Percentiles rank a stretch among this genome's conserved stretches.
Conservation (phyloP, 345 rosid genomes). For the Acer campestre region DNA sequence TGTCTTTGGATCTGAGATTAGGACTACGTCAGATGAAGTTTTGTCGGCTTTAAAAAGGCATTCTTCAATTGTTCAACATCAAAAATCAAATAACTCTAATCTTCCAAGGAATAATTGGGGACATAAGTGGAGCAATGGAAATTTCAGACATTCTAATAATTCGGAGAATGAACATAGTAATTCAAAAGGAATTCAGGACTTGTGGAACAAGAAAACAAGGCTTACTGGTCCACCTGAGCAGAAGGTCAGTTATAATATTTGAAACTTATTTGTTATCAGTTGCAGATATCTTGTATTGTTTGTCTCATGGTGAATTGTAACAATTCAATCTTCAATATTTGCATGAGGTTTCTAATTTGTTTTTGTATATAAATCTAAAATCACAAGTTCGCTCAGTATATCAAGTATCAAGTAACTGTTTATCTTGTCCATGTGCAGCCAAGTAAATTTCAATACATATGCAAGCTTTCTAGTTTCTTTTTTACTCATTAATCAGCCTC, state of each 20-base stretch:
- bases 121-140: conserved; percentile 50
- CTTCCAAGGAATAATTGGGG: conserved; percentile 51
- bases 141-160: conserved; percentile 37
- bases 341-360: background rate
- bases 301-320: background rate
- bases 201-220: conserved; percentile 56
- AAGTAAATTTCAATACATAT: background rate
- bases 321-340: background rate
- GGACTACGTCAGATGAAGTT: conserved; percentile 87
- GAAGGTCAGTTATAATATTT: conserved; percentile 54
- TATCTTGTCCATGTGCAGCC: background rate
- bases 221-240: conserved; percentile 75
- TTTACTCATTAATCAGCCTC: background rate
- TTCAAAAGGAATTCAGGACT: conserved; percentile 42
- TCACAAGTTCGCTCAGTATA: background rate
- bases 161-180: conserved; percentile 39
- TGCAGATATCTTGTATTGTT: background rate
- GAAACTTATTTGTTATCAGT: background rate
- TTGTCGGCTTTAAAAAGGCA: conserved; percentile 85
- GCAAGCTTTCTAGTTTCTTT: background rate
- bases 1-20: conserved; percentile 95
- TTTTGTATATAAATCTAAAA: background rate
- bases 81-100: conserved; percentile 48
- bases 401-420: background rate
- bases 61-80: conserved; percentile 61